Evolutionary conservation across 257 asterid species (phyloP).

Genomic region (Orobanche coerulescens): DNA sequence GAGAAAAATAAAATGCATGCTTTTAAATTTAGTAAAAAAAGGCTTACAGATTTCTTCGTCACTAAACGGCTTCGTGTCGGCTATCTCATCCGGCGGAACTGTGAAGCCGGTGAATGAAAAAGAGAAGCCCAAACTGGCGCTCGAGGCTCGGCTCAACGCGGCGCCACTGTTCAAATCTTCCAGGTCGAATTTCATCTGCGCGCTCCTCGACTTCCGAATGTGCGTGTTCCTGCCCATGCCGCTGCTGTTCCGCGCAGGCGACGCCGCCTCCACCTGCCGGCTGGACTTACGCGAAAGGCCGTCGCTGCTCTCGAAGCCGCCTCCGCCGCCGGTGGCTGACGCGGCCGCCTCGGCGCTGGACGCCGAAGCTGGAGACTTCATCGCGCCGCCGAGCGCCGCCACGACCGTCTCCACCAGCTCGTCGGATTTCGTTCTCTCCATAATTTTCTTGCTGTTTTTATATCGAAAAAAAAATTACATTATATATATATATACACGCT

Average conservation of each 20-base stretch:
- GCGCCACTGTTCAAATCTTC: constrained; percentile 90
- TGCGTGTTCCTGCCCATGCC: constrained; percentile 37
- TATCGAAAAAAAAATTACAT: neutral
- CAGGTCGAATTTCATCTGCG: constrained; percentile 72
- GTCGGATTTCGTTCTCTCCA: constrained; percentile 85
- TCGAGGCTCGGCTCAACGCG: constrained; percentile 90
- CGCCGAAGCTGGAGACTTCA: constrained; percentile 39
- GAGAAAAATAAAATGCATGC: too few relatives aligned
- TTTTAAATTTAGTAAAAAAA: neutral
- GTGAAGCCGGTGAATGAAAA: constrained; percentile 89
- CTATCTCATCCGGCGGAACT: constrained; percentile 63
- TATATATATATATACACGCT: too few relatives aligned
- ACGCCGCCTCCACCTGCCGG: constrained; percentile 39
- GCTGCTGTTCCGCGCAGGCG: constrained; percentile 58
- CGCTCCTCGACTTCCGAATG: constrained; percentile 86
- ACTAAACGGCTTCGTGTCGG: constrained; percentile 49
- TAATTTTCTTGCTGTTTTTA: constrained; percentile 13
- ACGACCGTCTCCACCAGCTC: constrained; percentile 74
- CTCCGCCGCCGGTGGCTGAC: constrained; percentile 9
- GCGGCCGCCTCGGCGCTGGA: constrained; percentile 4
- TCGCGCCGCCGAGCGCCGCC: constrained; percentile 56
- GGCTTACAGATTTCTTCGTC: constrained; percentile 80
- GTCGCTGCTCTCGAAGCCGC: constrained; percentile 26
- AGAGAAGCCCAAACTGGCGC: constrained; percentile 88
- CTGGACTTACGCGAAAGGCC: constrained; percentile 64